Evolutionary conservation across 805 yeast species (phyloP).

Genomic region (Wickerhamiella bombiphila): DNA sequence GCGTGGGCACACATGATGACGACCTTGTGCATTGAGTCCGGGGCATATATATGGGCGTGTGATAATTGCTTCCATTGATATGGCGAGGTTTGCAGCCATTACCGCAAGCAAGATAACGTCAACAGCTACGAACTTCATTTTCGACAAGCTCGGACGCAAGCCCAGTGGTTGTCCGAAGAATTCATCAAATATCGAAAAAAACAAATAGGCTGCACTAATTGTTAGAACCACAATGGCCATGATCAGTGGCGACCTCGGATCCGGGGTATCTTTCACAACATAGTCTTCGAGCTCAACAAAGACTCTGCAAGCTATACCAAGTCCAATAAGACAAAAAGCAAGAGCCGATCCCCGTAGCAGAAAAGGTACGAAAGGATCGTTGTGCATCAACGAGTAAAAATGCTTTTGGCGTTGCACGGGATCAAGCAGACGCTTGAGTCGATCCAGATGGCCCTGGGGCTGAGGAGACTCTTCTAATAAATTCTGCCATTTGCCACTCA

Average conservation of each 20-base stretch:
- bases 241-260: slow-evolving; percentile 53
- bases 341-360: slow-evolving; percentile 49
- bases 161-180: slow-evolving; percentile 88
- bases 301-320: slow-evolving; percentile 53
- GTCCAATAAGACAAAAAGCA: slow-evolving; percentile 46
- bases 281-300: slow-evolving; percentile 10
- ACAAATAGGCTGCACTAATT: slow-evolving; percentile 58
- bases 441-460: background rate
- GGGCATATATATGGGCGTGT: slow-evolving; percentile 16
- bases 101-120: slow-evolving; percentile 81
- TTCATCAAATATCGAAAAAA: slow-evolving; percentile 80
- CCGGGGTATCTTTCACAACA: background rate
- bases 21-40: slow-evolving; percentile 16
- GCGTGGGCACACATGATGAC: slow-evolving; percentile 49
- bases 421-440: background rate
- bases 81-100: slow-evolving; percentile 72
- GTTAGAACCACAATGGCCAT: slow-evolving; percentile 84
- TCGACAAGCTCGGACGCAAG: slow-evolving; percentile 67
- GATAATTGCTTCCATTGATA: slow-evolving; percentile 62
- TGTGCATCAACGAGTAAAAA: slow-evolving; percentile 28
- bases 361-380: slow-evolving; percentile 71
- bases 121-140: slow-evolving; percentile 62
- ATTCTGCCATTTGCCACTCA: slow-evolving; percentile 16
- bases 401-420: background rate
- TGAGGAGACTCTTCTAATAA: slow-evolving; percentile 6